Conservation (phyloP, 306 rosid genomes). For the Oxytropis ochrocephala region DNA sequence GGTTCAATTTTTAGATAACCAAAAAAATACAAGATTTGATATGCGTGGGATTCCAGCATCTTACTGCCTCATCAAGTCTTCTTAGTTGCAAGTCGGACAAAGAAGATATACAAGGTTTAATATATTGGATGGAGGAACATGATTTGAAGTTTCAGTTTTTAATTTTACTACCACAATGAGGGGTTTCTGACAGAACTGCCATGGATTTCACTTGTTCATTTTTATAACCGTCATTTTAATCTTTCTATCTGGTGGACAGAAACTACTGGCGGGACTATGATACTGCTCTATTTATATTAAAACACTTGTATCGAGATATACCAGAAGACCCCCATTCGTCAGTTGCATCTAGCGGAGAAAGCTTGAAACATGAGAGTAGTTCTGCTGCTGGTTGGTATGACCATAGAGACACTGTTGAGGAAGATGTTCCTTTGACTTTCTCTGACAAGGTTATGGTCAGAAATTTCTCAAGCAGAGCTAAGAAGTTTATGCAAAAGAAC, state of each 20-base stretch:
- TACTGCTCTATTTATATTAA: slow-evolving; percentile 80
- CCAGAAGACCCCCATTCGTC: slow-evolving; percentile 43
- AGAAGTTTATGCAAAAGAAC: slow-evolving; percentile 27
- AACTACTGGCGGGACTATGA: slow-evolving; percentile 96
- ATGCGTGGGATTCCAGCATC: too few relatives aligned
- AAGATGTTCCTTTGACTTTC: slow-evolving; percentile 79
- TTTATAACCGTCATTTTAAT: background rate
- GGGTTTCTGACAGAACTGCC: background rate
- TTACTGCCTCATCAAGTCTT: too few relatives aligned
- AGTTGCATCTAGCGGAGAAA: slow-evolving; percentile 15
- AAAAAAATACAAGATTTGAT: too few relatives aligned
- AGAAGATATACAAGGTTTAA: background rate
- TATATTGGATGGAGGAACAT: background rate
- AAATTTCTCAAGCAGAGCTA: slow-evolving; percentile 55
- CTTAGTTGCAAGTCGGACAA: too few relatives aligned
- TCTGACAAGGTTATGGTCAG: slow-evolving; percentile 40
- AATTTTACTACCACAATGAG: background rate
- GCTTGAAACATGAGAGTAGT: slow-evolving; percentile 26
- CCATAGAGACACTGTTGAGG: slow-evolving; percentile 47
- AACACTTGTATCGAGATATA: slow-evolving; percentile 62
- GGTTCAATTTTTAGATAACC: too few relatives aligned
- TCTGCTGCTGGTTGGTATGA: slow-evolving; percentile 42
- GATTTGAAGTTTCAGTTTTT: background rate
- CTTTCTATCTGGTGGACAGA: slow-evolving; percentile 38
- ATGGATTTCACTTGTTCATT: background rate